phyloP scores from a whole-genome alignment of 768 basidiomycete species.

The Kwoniella shandongensis region DNA sequence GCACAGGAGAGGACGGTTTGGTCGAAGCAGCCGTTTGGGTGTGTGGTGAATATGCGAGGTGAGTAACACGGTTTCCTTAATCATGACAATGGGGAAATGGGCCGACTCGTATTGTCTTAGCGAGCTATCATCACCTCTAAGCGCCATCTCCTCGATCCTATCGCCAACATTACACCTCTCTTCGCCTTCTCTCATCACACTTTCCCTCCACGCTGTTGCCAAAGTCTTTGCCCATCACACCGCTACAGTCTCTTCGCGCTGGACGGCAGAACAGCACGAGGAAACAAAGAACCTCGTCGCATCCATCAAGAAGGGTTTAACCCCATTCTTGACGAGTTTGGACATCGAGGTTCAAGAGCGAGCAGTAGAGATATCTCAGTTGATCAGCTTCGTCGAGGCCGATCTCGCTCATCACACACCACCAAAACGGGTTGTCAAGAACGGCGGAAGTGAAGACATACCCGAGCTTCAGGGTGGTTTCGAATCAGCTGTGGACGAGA shows the following conservation, averaged over 20 bases:
- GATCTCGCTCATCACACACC: slow-evolving; percentile 44
- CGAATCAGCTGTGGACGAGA: slow-evolving; percentile 41
- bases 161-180: slow-evolving; percentile 57
- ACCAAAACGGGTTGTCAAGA: not conserved
- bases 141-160: slow-evolving; percentile 64
- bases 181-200: slow-evolving; percentile 65
- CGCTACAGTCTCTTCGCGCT: slow-evolving; percentile 69
- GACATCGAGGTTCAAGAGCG: slow-evolving; percentile 92
- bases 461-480: slow-evolving; percentile 53
- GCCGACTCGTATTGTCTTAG: too few relatives aligned
- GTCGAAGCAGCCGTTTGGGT: slow-evolving; percentile 96
- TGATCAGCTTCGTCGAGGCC: slow-evolving; percentile 42
- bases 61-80: too few relatives aligned
- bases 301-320: slow-evolving; percentile 62
- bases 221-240: slow-evolving; percentile 89
- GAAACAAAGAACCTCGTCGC: slow-evolving; percentile 68
- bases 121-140: slow-evolving; percentile 29
- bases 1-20: slow-evolving; percentile 75
- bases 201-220: slow-evolving; percentile 76
- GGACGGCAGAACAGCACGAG: slow-evolving; percentile 70
- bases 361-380: slow-evolving; percentile 33
- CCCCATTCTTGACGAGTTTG: slow-evolving; percentile 62
- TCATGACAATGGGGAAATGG: too few relatives aligned
- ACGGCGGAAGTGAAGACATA: slow-evolving; percentile 11
- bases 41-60: slow-evolving; percentile 92